A percentile compares a stretch with the other conserved stretches of the same genome.
These are phyloP conservation scores for Phytophthora sojae DNA, from an alignment of 352 stramenopile species.

Conservation along the genomic window DNA sequence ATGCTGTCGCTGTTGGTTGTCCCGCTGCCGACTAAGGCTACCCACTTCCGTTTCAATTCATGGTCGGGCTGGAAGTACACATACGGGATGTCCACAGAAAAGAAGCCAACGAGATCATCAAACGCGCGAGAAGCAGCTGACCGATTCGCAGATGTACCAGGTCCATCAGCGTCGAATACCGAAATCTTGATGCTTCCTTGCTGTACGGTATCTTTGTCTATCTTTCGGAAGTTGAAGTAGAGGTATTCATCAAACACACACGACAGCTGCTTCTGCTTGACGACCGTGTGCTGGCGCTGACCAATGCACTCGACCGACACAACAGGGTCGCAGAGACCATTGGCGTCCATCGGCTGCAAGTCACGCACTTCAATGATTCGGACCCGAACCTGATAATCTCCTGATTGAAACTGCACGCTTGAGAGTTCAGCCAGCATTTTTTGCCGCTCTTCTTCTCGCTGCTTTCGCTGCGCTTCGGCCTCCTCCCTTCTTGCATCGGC, in stretches of 20 bases:
- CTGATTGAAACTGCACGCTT: conserved; percentile 76
- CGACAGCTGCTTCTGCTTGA: conserved; percentile 86
- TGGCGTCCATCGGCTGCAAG: conserved; percentile 87
- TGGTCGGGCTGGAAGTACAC: conserved; percentile 89
- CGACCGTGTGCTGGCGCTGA: conserved; percentile 79
- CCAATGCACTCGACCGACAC: conserved; percentile 86
- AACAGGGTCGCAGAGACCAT: conserved; percentile 90
- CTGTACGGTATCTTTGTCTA: conserved; percentile 81
- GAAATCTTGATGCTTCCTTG: conserved; percentile 82
- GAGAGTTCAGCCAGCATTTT: conserved; percentile 81
- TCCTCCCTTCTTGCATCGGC: conserved; percentile 44
- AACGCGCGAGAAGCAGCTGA: conserved; percentile 41
- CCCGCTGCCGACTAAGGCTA: conserved; percentile 81
- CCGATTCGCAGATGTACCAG: conserved; percentile 35
- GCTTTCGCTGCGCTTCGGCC: conserved; percentile 64
- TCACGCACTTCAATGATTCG: conserved; percentile 92
- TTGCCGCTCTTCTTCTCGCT: conserved; percentile 73
- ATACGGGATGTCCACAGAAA: conserved; percentile 85
- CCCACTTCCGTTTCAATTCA: conserved; percentile 91
- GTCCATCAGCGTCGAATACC: conserved; percentile 83
- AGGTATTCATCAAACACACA: conserved; percentile 93
- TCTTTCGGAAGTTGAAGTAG: conserved; percentile 88
- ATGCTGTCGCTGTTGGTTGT: conserved; percentile 86
- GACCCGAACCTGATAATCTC: conserved; percentile 89
- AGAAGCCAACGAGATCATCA: conserved; percentile 90